phyloP scores from a whole-genome alignment of 805 yeast genomes.

The Cyberlindnera subsufficiens region DNA sequence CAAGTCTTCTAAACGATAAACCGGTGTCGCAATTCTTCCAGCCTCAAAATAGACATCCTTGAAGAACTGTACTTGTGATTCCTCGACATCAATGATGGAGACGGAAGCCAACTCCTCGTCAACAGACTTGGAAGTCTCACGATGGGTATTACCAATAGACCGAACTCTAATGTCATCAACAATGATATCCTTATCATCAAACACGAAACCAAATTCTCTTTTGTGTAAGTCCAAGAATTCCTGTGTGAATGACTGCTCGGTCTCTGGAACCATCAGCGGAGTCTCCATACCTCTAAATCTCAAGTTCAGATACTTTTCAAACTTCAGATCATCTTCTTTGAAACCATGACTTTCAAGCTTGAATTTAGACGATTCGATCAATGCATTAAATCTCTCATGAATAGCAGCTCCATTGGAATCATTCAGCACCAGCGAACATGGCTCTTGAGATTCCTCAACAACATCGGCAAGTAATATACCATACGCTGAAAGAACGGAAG shows the following conservation, averaged over 20 bases:
- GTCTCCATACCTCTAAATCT: constrained; percentile 90
- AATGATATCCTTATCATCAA: constrained; percentile 48
- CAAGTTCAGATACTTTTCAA: constrained; percentile 68
- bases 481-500: constrained; percentile 80
- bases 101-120: constrained; percentile 49
- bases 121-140: constrained; percentile 34
- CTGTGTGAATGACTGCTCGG: constrained; percentile 29
- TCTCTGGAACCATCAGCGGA: constrained; percentile 57
- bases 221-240: constrained; percentile 52
- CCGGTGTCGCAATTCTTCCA: constrained; percentile 43
- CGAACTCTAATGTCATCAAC: constrained; percentile 74
- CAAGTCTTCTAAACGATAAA: constrained; percentile 51
- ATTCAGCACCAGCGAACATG: constrained; percentile 44
- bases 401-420: constrained; percentile 29
- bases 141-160: constrained; percentile 57
- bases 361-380: constrained; percentile 37
- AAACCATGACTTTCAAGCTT: constrained; percentile 52
- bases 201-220: constrained; percentile 69
- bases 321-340: constrained; percentile 33
- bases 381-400: constrained; percentile 36
- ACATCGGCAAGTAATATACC: constrained; percentile 87
- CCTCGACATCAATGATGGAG: constrained; percentile 20
- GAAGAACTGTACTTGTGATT: constrained; percentile 25
- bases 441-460: constrained; percentile 74
- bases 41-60: constrained; percentile 54